A percentile compares a stretch with the other conserved stretches of the same genome.
phyloP scores from a whole-genome alignment of 805 yeast genomes.

The Wickerhamiella occidentalis region DNA sequence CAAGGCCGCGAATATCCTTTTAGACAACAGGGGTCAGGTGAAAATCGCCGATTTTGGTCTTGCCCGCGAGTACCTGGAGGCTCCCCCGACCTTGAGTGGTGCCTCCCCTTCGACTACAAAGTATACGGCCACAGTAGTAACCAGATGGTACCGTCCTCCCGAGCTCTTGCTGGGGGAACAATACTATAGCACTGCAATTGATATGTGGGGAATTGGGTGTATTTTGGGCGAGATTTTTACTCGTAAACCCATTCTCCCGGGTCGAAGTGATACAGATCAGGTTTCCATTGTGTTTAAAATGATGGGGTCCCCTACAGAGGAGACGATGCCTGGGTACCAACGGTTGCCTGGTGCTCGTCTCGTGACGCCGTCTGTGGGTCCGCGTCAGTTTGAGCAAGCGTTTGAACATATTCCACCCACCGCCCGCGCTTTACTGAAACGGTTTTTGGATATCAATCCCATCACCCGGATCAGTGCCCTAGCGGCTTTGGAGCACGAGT shows the following conservation, averaged over 20 bases:
- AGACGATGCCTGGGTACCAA: constrained; percentile 49
- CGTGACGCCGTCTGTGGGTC: constrained; percentile 20
- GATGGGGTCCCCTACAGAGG: constrained; percentile 63
- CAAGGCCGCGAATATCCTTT: constrained; percentile 87
- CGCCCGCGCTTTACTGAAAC: constrained; percentile 36
- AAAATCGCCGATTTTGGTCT: constrained; percentile 95
- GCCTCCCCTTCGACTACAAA: constrained; percentile 32
- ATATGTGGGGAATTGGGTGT: constrained; percentile 96
- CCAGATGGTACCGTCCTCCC: constrained; percentile 97
- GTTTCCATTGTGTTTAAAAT: constrained; percentile 68
- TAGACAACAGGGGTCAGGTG: constrained; percentile 62
- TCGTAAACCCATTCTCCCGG: constrained; percentile 72
- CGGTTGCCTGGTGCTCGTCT: constrained; percentile 37
- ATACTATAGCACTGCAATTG: constrained; percentile 85
- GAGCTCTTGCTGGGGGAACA: constrained; percentile 80
- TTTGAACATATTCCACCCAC: constrained; percentile 22
- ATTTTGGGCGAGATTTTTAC: constrained; percentile 84
- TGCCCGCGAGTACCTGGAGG: constrained; percentile 63
- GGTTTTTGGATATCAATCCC: constrained; percentile 61
- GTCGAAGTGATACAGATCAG: constrained; percentile 78
- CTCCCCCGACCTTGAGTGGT: constrained; percentile 40
- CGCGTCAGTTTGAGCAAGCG: constrained; percentile 33
- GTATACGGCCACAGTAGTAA: constrained; percentile 69
- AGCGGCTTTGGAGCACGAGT: constrained; percentile 60
- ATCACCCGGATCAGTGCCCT: constrained; percentile 60